Evolutionary conservation across 2,329 filamentous ascomycete species (phyloP).

Genomic region (Hymenoscyphus fraxineus): DNA sequence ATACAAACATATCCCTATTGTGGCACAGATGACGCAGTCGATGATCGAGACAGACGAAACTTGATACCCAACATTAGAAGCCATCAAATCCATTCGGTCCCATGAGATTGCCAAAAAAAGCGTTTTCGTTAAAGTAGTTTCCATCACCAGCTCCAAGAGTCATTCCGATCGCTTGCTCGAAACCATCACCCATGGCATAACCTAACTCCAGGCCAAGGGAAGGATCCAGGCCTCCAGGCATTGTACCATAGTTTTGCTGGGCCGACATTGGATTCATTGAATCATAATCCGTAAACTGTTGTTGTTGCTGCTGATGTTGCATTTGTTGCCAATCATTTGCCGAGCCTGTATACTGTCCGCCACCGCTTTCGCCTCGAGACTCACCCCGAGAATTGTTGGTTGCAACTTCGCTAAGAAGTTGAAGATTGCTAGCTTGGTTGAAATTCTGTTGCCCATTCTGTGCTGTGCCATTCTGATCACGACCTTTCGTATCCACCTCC

Average conservation of each 20-base stretch:
- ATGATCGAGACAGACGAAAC: not conserved
- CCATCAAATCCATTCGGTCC: constrained; percentile 25
- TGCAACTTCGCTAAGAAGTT: constrained; percentile 41
- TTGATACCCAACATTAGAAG: constrained; percentile 1
- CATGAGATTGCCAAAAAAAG: constrained; percentile 31
- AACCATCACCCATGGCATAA: constrained; percentile 32
- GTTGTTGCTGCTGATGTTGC: constrained; percentile 12
- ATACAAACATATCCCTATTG: not conserved
- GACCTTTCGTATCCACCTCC: constrained; percentile 6
- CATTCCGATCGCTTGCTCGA: constrained; percentile 35
- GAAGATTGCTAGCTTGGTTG: constrained; percentile 36
- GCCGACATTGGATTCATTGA: constrained; percentile 18
- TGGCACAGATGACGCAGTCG: not conserved
- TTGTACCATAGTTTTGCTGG: constrained; percentile 16
- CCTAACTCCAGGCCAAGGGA: constrained; percentile 30
- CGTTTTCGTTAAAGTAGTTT: constrained; percentile 31
- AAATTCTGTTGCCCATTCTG: constrained; percentile 27
- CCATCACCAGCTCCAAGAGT: constrained; percentile 33
- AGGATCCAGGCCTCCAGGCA: constrained; percentile 30
- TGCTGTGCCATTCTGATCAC: constrained; percentile 18
- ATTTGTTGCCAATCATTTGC: constrained; percentile 26
- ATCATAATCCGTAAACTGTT: constrained; percentile 21
- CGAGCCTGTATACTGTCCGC: constrained; percentile 21
- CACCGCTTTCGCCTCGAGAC: constrained; percentile 22
- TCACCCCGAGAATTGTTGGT: constrained; percentile 34